Evolutionary conservation across 2,329 filamentous ascomycete species (phyloP).

Genomic region (Penicillium sp.): DNA sequence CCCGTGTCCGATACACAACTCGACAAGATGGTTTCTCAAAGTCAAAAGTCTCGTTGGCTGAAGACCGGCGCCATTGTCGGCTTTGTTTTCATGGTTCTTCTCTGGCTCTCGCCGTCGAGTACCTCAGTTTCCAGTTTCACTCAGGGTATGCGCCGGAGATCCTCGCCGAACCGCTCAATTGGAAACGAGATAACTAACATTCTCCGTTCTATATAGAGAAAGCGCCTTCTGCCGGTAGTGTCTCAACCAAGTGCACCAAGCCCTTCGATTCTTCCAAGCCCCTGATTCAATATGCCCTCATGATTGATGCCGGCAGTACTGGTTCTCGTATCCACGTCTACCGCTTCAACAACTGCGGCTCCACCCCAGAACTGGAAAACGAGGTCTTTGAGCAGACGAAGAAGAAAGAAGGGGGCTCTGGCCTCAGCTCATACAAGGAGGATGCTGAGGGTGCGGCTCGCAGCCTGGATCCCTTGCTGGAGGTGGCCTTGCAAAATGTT

Average conservation of each 20-base stretch:
- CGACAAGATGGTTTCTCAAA: conserved; percentile 62
- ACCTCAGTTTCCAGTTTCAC: conserved; percentile 29
- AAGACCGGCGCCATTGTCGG: conserved; percentile 65
- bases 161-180: background rate
- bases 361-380: conserved; percentile 89
- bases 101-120: conserved; percentile 55
- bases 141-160: conserved; percentile 26
- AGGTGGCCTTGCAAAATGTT: conserved; percentile 80
- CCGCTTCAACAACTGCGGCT: conserved; percentile 97
- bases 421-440: conserved; percentile 81
- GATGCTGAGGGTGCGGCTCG: conserved; percentile 87
- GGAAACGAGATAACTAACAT: conserved; percentile 10
- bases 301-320: conserved; percentile 98
- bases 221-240: conserved; percentile 50
- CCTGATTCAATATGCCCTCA: conserved; percentile 94
- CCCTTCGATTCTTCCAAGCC: conserved; percentile 87
- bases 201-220: conserved; percentile 26
- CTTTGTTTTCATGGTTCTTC: conserved; percentile 61
- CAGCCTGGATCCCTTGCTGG: conserved; percentile 85
- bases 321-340: conserved; percentile 98
- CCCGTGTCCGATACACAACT: conserved; percentile 45
- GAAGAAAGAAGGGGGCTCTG: conserved; percentile 76
- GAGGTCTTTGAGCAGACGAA: conserved; percentile 94
- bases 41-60: conserved; percentile 62
- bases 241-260: conserved; percentile 74